A percentile compares a stretch with the other conserved stretches of the same genome.
Conservation (phyloP, 495 filamentous ascomycete species). For the Xylaria intraflava region DNA sequence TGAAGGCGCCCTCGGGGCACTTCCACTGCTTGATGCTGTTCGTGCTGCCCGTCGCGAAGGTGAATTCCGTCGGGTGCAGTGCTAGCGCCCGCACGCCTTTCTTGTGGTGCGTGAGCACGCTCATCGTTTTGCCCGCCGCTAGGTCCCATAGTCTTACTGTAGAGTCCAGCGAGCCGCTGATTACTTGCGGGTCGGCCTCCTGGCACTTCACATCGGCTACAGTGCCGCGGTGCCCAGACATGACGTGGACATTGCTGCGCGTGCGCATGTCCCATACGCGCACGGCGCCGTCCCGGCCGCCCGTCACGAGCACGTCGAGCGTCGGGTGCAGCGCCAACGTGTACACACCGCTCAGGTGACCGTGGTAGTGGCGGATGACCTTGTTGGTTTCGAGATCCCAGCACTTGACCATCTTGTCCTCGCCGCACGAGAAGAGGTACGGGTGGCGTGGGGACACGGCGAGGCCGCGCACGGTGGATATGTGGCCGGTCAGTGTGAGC, state of each 20-base stretch:
- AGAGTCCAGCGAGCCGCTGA: constrained; percentile 81
- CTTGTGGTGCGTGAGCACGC: constrained; percentile 95
- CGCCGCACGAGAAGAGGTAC: constrained; percentile 94
- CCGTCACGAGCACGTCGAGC: constrained; percentile 89
- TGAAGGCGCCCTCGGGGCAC: constrained; percentile 94
- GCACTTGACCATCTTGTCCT: constrained; percentile 99
- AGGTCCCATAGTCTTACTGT: constrained; percentile 95
- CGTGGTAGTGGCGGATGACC: constrained; percentile 97
- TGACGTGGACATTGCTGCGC: constrained; percentile 86
- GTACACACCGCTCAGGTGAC: constrained; percentile 94
- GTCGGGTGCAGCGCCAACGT: constrained; percentile 86
- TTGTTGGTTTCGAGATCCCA: constrained; percentile 99
- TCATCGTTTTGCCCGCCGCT: constrained; percentile 93
- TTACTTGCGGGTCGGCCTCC: constrained; percentile 93
- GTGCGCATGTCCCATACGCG: constrained; percentile 99
- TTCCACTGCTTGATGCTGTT: constrained; percentile 99
- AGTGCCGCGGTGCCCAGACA: constrained; percentile 83
- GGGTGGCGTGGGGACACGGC: constrained; percentile 92
- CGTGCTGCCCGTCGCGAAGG: constrained; percentile 86
- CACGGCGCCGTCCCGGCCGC: constrained; percentile 88
- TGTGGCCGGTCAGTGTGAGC: constrained; percentile 92
- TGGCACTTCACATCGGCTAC: constrained; percentile 87
- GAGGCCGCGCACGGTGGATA: constrained; percentile 89
- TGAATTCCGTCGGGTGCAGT: constrained; percentile 89
- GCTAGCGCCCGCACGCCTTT: constrained; percentile 86